phyloP scores from a whole-genome alignment of 257 asterid genomes.

The Eustoma russellianum region DNA sequence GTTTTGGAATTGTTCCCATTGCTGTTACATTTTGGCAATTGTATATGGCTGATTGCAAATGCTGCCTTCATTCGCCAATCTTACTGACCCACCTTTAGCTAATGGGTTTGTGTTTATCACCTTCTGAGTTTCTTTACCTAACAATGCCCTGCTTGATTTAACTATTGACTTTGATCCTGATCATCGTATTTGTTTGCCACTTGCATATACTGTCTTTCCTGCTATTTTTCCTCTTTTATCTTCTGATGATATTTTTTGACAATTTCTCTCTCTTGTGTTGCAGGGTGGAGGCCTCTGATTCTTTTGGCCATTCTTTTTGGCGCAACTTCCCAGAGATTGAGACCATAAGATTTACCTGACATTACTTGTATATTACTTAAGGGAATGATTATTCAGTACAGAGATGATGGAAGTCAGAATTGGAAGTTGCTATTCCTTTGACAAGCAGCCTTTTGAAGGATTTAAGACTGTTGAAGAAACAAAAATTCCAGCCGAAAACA shows the following conservation, averaged over 20 bases:
- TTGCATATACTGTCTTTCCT: background rate
- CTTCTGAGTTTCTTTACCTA: background rate
- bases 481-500: slow-evolving; percentile 38
- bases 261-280: slow-evolving; percentile 1
- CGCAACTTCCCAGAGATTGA: slow-evolving; percentile 8
- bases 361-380: slow-evolving; percentile 10
- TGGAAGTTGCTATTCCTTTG: slow-evolving; percentile 32
- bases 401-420: slow-evolving; percentile 38
- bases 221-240: background rate
- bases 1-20: too few species aligned
- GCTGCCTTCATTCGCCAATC: too few species aligned
- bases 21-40: too few species aligned
- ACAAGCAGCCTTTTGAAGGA: slow-evolving; percentile 41
- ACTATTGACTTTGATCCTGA: background rate
- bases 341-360: slow-evolving; percentile 12
- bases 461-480: slow-evolving; percentile 24
- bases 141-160: background rate
- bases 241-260: background rate
- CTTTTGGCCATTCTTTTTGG: slow-evolving; percentile 5
- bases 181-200: background rate
- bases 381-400: slow-evolving; percentile 44
- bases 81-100: too few species aligned
- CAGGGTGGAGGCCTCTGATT: slow-evolving; percentile 13
- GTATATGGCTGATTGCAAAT: too few species aligned
- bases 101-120: too few species aligned